These are phyloP conservation scores for Phytopythium ostracodes DNA, from an alignment of 352 stramenopile species.

Conservation along the genomic window DNA sequence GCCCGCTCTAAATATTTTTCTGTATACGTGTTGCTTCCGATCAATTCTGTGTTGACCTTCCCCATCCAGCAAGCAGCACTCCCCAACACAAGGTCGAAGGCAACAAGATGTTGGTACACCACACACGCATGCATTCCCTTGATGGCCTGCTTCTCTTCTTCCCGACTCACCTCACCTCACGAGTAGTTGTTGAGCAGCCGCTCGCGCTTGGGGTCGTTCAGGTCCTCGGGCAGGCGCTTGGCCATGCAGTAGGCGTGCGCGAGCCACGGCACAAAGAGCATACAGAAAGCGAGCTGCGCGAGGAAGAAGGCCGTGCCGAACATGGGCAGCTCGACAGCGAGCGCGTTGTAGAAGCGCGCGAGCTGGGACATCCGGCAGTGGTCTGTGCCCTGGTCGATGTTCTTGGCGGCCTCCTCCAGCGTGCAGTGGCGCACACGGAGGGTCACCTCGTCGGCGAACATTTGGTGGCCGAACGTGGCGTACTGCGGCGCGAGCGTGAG, in stretches of 20 bases:
- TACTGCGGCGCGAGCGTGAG: slow-evolving; percentile 84
- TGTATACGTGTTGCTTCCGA: background rate
- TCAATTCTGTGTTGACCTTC: too few relatives aligned
- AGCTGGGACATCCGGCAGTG: slow-evolving; percentile 80
- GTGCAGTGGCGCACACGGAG: slow-evolving; percentile 55
- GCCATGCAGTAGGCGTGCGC: slow-evolving; percentile 71
- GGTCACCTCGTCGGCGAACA: slow-evolving; percentile 38
- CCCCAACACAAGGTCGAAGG: background rate
- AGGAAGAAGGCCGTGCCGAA: slow-evolving; percentile 75
- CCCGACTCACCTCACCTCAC: slow-evolving; percentile 5
- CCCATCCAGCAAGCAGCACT: too few relatives aligned
- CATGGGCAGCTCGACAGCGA: slow-evolving; percentile 66
- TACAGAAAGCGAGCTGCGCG: slow-evolving; percentile 66
- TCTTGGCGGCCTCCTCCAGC: slow-evolving; percentile 55
- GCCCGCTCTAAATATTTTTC: background rate
- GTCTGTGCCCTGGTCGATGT: slow-evolving; percentile 19
- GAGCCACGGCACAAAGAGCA: slow-evolving; percentile 74
- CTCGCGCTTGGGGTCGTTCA: slow-evolving; percentile 62
- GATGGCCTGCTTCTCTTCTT: background rate
- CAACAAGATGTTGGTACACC: background rate
- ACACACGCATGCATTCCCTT: background rate
- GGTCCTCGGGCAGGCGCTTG: slow-evolving; percentile 47
- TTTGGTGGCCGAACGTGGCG: slow-evolving; percentile 80
- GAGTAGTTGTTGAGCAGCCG: slow-evolving; percentile 63
- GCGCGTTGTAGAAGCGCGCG: slow-evolving; percentile 74